A percentile compares a stretch with the other conserved stretches of the same genome.
These are phyloP conservation scores for Chromera velia DNA, from an alignment of 73 alveolate genomes.

Conservation along the genomic window DNA sequence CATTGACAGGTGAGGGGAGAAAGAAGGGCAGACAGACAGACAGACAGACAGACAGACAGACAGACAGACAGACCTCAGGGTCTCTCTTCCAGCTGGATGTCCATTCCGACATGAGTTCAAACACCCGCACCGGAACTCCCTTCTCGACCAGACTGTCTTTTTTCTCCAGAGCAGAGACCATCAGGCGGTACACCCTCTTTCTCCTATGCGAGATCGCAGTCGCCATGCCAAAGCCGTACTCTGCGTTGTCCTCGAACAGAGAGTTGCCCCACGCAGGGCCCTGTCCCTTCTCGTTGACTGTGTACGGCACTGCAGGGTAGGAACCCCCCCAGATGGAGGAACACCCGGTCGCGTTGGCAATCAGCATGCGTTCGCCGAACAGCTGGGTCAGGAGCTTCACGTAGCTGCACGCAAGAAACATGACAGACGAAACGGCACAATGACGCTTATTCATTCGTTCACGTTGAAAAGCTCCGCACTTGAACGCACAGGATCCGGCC, in stretches of 20 bases:
- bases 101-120: neutral
- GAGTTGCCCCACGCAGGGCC: slow-evolving; percentile 53
- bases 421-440: too few relatives aligned
- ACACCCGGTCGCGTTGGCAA: slow-evolving; percentile 53
- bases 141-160: too few relatives aligned
- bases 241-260: slow-evolving; percentile 48
- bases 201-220: slow-evolving; percentile 17
- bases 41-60: neutral
- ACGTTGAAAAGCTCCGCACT: too few relatives aligned
- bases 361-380: slow-evolving; percentile 38
- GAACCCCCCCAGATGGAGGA: slow-evolving; percentile 49
- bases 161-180: neutral
- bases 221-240: slow-evolving; percentile 50
- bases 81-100: neutral
- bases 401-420: too few relatives aligned
- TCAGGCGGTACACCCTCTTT: neutral
- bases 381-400: slow-evolving; percentile 48
- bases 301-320: slow-evolving; percentile 47
- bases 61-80: neutral
- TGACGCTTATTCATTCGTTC: too few relatives aligned
- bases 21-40: too few relatives aligned
- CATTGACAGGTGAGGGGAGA: too few relatives aligned
- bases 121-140: too few relatives aligned
- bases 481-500: too few relatives aligned
- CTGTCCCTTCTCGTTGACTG: slow-evolving; percentile 31